Base-by-base conservation (phyloP, 2,329 filamentous ascomycete species). In the Chalaropsis ovoidea region DNA sequence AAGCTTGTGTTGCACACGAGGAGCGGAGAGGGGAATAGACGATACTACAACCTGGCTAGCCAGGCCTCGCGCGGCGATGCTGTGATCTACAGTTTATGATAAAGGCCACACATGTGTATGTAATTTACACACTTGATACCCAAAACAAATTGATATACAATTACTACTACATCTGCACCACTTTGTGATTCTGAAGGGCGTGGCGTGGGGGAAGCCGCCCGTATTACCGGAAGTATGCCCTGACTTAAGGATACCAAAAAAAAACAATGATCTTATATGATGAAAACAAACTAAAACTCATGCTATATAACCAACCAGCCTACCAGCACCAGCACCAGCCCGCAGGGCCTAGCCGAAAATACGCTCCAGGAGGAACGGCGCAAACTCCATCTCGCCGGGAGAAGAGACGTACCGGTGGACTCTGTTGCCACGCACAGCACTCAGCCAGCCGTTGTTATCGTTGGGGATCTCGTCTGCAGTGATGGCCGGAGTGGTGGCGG, bases 391-490 rank as follows among this genome's bases (percentile, higher is more conserved):
- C 70, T 83, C 80, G 1, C 87, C 90, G 0, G 89, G 90, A 69
- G 87, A 83, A 31, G 75, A 77, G 62, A 89, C 80, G 74, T 92
- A 87, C 72, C 90, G 82, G 74, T 84, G 82, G 69, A 99, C 81
- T 65, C 89, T 82, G 76, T 97, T 99, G 5, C 92, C 91, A 71
- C 83, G 86, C 69, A 77, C 79, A 15, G 76, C 74, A 73, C 86
- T 90, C 72, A 94, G 75, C 94, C 94, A 97, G 63, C 77, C 86
- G 78, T 70, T 83, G 75, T 75, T 85, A 74, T 97, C 93, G 49
- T 86, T 88, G 0, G 86, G 80, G 39, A 86, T 81, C 69, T 82
- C 78, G 66, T 80, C 78, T 19, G 76, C 67, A 5, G 72, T 72
- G 22, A 77, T 67, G 71, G 79, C 70, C 47, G 76, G 70, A 65